Percentiles rank a stretch among this genome's conserved stretches.
These are phyloP conservation scores for Ilex paraguariensis DNA, from an alignment of 305 asterid genomes.

Conservation along the genomic window DNA sequence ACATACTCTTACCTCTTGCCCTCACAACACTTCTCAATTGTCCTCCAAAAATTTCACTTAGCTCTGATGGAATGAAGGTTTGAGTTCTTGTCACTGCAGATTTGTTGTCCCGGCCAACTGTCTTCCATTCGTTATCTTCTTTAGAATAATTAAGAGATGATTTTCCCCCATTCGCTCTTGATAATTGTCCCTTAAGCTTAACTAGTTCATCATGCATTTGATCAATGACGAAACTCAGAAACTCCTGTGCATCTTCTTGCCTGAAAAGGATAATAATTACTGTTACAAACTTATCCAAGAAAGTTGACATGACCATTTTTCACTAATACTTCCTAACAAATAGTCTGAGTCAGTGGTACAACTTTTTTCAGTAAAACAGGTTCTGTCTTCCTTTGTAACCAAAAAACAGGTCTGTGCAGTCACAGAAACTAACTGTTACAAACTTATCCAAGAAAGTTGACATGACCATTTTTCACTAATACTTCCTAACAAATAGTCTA, in stretches of 20 bases:
- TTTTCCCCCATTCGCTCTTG: conserved; percentile 45
- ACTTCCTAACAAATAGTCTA: too few relatives aligned
- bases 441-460: too few relatives aligned
- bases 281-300: too few relatives aligned
- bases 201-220: conserved; percentile 94
- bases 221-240: conserved; percentile 72
- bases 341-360: too few relatives aligned
- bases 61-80: conserved; percentile 65
- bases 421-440: too few relatives aligned
- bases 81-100: conserved; percentile 95
- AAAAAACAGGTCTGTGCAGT: too few relatives aligned
- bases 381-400: too few relatives aligned
- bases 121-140: conserved; percentile 96
- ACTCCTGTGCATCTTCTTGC: conserved; percentile 98
- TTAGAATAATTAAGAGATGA: conserved; percentile 54
- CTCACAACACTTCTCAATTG: conserved; percentile 76
- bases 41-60: conserved; percentile 83
- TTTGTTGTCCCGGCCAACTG: conserved; percentile 94
- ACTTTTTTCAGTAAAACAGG: too few relatives aligned
- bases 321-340: too few relatives aligned
- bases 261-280: conserved; percentile 26
- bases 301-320: too few relatives aligned
- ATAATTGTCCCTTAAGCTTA: conserved; percentile 58
- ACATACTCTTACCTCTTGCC: conserved; percentile 54
- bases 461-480: too few relatives aligned